Conservation (phyloP, 345 rosid genomes). For the Citrus mangshanensis region DNA sequence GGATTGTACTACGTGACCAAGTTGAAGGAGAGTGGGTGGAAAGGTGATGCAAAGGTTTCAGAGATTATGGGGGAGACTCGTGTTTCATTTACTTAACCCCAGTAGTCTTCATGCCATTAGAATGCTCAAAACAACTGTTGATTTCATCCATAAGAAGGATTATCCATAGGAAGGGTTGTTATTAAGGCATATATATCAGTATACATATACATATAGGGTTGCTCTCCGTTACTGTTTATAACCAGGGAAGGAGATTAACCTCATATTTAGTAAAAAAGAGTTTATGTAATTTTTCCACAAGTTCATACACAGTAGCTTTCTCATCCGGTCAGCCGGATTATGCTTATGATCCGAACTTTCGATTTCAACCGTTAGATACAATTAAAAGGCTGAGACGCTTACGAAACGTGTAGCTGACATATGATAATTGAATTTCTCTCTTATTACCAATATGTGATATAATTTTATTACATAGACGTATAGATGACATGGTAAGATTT, state of each 20-base stretch:
- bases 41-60: slow-evolving; percentile 32
- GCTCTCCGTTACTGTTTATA: background rate
- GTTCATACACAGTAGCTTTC: too few species aligned
- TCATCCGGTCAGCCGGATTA: too few species aligned
- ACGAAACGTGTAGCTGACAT: too few species aligned
- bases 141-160: slow-evolving; percentile 6
- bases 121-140: slow-evolving; percentile 20
- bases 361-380: too few species aligned
- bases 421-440: too few species aligned
- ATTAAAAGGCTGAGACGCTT: too few species aligned
- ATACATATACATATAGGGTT: background rate
- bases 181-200: too few species aligned
- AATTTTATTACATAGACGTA: too few species aligned
- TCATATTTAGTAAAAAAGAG: background rate
- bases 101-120: slow-evolving; percentile 19
- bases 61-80: slow-evolving; percentile 35
- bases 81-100: slow-evolving; percentile 34
- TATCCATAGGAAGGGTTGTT: background rate
- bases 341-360: too few species aligned
- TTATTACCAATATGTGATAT: too few species aligned
- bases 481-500: too few species aligned
- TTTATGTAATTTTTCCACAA: background rate
- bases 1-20: slow-evolving; percentile 29
- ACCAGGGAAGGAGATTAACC: background rate
- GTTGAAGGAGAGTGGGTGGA: slow-evolving; percentile 39